Conservation (phyloP, 2,329 filamentous ascomycete genomes). For the Neofusicoccum sp. region DNA sequence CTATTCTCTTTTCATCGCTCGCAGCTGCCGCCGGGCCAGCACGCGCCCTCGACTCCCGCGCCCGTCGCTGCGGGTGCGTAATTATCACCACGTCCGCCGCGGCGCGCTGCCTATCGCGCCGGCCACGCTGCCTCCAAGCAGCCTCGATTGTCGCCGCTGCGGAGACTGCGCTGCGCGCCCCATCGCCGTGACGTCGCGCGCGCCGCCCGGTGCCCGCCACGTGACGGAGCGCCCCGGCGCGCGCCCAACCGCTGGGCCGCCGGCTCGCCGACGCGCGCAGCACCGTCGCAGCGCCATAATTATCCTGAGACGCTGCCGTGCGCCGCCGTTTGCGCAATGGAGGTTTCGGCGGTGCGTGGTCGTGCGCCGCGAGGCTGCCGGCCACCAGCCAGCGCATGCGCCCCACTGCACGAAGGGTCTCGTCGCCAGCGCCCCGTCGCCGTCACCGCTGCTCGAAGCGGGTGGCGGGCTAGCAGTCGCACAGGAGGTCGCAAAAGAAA, state of each 20-base stretch:
- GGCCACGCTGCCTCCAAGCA: conserved; percentile 1
- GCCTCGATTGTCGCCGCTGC: conserved; percentile 4
- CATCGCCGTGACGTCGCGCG: conserved; percentile 13
- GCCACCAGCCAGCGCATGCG: conserved; percentile 13
- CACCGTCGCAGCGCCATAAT: conserved; percentile 7
- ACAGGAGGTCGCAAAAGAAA: too few species aligned
- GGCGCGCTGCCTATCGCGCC: not conserved
- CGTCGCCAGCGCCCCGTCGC: not conserved
- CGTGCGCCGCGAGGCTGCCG: not conserved
- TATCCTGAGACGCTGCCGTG: conserved; percentile 15
- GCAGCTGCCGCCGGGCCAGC: conserved; percentile 6
- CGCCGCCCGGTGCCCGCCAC: not conserved
- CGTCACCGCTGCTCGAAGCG: not conserved
- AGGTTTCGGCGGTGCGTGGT: too few species aligned
- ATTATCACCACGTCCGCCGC: conserved; percentile 7
- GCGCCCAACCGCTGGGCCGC: not conserved
- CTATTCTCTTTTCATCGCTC: not conserved
- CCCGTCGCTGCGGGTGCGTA: conserved; percentile 1
- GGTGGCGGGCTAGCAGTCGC: too few species aligned
- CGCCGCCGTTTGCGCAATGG: conserved; percentile 9
- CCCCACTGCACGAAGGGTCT: conserved; percentile 14
- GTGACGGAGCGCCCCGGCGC: not conserved
- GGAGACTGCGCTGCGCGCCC: conserved; percentile 3
- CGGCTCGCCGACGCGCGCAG: not conserved
- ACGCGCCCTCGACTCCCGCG: not conserved